Conservation (phyloP, 106 monocot genomes). For the Xerophyta viscosa region DNA sequence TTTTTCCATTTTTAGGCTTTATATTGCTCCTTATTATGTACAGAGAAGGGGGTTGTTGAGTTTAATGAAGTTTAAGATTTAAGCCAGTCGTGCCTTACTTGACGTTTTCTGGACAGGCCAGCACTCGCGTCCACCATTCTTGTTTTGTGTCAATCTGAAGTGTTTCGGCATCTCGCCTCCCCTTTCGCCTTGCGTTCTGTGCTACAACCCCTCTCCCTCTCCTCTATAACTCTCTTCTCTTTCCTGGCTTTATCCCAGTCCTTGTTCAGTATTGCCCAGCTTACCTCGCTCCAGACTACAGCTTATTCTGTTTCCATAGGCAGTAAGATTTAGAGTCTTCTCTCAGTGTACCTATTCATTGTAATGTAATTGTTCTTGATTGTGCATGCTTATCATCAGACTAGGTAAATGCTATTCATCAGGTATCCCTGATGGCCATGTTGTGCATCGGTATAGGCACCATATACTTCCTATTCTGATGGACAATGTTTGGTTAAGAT, state of each 20-base stretch:
- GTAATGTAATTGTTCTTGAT: no score
- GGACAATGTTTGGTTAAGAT: no score
- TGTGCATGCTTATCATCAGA: no score
- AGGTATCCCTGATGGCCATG: no score
- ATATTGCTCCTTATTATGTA: no score
- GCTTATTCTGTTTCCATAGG: conserved; percentile 47
- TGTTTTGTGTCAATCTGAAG: conserved; percentile 47
- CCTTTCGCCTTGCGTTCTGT: conserved; percentile 42
- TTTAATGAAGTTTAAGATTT: not conserved
- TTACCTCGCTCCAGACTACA: conserved; percentile 73
- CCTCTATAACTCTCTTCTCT: conserved; percentile 62
- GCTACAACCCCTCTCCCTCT: conserved; percentile 37
- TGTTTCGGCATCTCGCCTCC: conserved; percentile 54
- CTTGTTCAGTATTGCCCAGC: conserved; percentile 48
- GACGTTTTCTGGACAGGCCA: conserved; percentile 37
- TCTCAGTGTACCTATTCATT: no score
- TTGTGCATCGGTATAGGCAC: no score
- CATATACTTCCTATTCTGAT: no score
- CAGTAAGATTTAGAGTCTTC: no score
- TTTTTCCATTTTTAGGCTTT: not conserved
- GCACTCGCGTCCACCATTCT: conserved; percentile 73
- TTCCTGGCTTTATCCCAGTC: conserved; percentile 76
- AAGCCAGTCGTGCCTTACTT: not conserved
- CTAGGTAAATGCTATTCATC: no score
- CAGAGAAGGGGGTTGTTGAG: not conserved